Conservation (phyloP, 2,329 filamentous ascomycete genomes). For the Phialophora macrospora region DNA sequence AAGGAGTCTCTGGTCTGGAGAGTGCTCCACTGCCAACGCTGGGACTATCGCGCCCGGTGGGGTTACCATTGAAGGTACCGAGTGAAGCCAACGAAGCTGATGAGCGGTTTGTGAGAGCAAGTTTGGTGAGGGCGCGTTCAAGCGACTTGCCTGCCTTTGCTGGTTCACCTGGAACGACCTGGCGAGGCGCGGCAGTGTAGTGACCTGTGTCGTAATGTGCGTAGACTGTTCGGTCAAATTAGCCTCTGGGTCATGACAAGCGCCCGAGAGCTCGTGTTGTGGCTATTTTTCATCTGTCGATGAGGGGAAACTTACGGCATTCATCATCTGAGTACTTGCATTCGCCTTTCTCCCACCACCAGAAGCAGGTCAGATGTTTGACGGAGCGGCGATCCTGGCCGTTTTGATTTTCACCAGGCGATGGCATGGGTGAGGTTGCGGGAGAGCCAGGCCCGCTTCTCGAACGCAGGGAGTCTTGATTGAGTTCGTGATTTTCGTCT, state of each 20-base stretch:
- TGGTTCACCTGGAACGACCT: constrained; percentile 32
- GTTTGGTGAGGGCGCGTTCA: constrained; percentile 30
- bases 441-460: constrained; percentile 18
- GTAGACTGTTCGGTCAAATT: constrained; percentile 32
- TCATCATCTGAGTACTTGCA: constrained; percentile 40
- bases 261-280: neutral
- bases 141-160: constrained; percentile 39
- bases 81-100: constrained; percentile 24
- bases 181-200: constrained; percentile 31
- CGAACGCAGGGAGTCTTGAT: constrained; percentile 7
- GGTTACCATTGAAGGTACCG: neutral
- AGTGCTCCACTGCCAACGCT: constrained; percentile 6
- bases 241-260: neutral
- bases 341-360: constrained; percentile 39
- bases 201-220: constrained; percentile 41
- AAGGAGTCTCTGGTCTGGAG: constrained; percentile 20
- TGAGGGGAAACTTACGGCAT: constrained; percentile 31
- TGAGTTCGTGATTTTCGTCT: neutral
- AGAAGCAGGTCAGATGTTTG: constrained; percentile 44
- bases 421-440: constrained; percentile 17
- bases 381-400: constrained; percentile 34
- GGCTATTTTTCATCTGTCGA: neutral
- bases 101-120: constrained; percentile 29
- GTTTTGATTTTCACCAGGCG: neutral
- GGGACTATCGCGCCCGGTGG: constrained; percentile 1